Base-by-base conservation (phyloP, 106 monocot species). In the Acorus gramineus region DNA sequence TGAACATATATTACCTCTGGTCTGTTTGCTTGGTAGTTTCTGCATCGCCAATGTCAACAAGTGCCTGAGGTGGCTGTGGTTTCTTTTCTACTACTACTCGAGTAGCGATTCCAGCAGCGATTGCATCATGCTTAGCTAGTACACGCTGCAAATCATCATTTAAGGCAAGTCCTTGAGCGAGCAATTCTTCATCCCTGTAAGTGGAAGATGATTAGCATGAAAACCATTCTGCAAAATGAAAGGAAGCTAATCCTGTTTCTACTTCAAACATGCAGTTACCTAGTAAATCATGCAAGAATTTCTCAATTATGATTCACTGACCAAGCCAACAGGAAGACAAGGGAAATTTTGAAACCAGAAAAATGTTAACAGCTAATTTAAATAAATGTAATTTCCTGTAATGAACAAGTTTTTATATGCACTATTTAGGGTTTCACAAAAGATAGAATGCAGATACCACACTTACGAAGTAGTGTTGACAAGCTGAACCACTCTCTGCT, bases 111-210 rank as follows among this genome's bases (percentile, higher is more conserved):
- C 96, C 96, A 50, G 90, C 76, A 70, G 90, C 85, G 75, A 96
- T 87, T 8, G 87, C 80, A 77, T 96, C 87, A 68, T 83, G 87
- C 61, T 87, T 90, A 59, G 80, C 87, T 57, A 96, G 70, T 14
- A 91, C 82, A 54, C 81, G 77, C 69, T 96, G 84, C 78, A 96
- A 75, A 64, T 96, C 86, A 91, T 96, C 96, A 85, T 96, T 87
- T 53, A 96, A 71, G 57, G 85, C 69, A 65, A 96, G 83, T 64
- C 90, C 87, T 71, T 78, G 77, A 44, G 62, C 47, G 64, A 96
- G 85, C 14, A 96, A 70, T 4, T 87, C 84, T 44, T 96, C 96
- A 62, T 96, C 87, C 66, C 96, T 96, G 71, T 42, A 52, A 68
- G 59, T 64, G 49, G 14, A 52, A 12, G 11, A 4, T 52, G 14